Evolutionary conservation across 176 grass and related monocot species (phyloP), one percentile per base, ranked within the genome.

Genomic region (Carex scoparia): DNA sequence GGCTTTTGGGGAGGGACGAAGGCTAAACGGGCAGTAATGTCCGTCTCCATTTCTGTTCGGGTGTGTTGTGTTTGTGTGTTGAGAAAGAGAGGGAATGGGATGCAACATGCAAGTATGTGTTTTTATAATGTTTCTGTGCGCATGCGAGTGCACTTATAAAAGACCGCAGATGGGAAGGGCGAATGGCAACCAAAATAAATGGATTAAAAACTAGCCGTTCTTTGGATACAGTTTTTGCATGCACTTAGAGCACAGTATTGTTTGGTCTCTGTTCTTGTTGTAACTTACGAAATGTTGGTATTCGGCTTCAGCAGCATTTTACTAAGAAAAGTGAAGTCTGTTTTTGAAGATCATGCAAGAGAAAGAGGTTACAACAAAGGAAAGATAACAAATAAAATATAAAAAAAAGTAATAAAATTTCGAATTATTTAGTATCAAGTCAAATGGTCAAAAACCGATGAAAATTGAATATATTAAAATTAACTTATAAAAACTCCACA

Each of bases 191-290:
- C 77, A 80, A 51, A 79, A 33, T 2, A 80, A 80, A 80, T 59
- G 3, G 38, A 66, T 53, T 65, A 14, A 67, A 68, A 83, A 83
- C 61, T 83, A 67, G 62, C 80, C 80, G 80, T 67, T 83, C 37
- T 48, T 83, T 67, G 4, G 13, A 31, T 16, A 67, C 14, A 32
- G 4, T 67, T 49, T 71, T 60, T 81, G 48, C 10, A 1, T 81
- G 79, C 31, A 64, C 58, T 10, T 6, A 8, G 79, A 81, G 9
- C 79, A 81, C 31, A 23, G 18, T 42, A 33, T 23, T 56, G 10
- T 46, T 66, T 19, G 4, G n/a, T 46, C 44, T 46, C 44, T 46
- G 6, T 46, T 8, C 44, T 46, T 46, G 3, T 46, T 46, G 44
- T 8, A 46, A 46, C 44, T 7, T 46, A 46, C 44, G 6, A 46